phyloP scores from a whole-genome alignment of 345 rosid species.

The Murraya koenigii region DNA sequence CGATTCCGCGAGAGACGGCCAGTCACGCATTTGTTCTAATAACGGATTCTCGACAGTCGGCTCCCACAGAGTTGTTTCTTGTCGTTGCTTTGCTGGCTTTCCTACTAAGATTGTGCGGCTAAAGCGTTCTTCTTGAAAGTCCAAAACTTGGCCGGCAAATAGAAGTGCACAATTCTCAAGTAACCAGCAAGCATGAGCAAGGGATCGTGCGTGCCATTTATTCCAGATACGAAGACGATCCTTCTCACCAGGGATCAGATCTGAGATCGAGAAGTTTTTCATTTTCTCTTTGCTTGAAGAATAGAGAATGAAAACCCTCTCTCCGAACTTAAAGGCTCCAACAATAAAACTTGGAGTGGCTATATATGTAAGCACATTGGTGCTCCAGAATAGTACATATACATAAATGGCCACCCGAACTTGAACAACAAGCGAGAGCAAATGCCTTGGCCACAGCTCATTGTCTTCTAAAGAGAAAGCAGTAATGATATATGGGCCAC shows the following conservation, averaged over 20 bases:
- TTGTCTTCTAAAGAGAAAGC: slow-evolving; percentile 36
- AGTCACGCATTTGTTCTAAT: no score
- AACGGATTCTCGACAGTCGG: no score
- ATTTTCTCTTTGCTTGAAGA: slow-evolving; percentile 30
- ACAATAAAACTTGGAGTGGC: slow-evolving; percentile 19
- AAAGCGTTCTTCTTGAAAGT: slow-evolving; percentile 14
- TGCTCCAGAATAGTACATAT: slow-evolving; percentile 9
- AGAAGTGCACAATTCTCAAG: slow-evolving; percentile 18
- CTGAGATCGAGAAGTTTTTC: slow-evolving; percentile 15
- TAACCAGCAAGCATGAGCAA: no score
- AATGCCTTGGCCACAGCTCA: slow-evolving; percentile 38
- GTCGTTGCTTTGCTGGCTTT: no score
- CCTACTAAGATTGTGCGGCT: no score
- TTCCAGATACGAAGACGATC: no score
- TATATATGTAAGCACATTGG: background rate
- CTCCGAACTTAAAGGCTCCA: slow-evolving; percentile 37
- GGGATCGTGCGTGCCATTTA: no score
- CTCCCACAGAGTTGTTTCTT: no score
- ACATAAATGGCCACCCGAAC: slow-evolving; percentile 15
- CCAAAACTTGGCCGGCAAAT: slow-evolving; percentile 25
- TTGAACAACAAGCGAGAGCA: slow-evolving; percentile 25
- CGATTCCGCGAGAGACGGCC: no score
- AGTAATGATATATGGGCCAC: slow-evolving; percentile 42
- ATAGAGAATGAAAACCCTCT: slow-evolving; percentile 37
- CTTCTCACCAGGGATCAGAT: no score